Evolutionary conservation across 2,329 filamentous ascomycete genomes (phyloP), one percentile per base, ranked within the genome.

Genomic region (Camillea tinctor): DNA sequence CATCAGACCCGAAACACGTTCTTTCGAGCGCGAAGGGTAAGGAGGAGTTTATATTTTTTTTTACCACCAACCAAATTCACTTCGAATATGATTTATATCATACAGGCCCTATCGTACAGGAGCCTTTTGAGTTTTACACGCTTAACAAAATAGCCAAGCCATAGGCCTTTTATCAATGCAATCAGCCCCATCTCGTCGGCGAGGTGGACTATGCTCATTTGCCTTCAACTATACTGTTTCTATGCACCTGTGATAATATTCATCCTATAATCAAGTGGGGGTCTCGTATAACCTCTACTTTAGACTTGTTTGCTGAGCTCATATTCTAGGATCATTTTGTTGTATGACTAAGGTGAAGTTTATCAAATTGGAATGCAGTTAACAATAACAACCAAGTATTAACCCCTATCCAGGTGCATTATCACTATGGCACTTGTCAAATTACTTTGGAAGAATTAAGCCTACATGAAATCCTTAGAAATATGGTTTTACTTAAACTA

Each of bases 1-100:
- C 72, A 74, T 63, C 72, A 52, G 70, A 73, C 72, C 68, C 60
- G 56, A 56, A 66, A 56, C 57, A 72, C 72, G 68, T 73, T 73
- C 72, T 62, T 73, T 74, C 58, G 72, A 70, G 72, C 70, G 68
- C 68, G 64, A 60, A 60, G 66, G 62, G 61, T 63, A 59, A 60
- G 22, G 17, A 58, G 56, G 55, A 51, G 62, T 53, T 60, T n/a
- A n/a, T n/a, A 57, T 54, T 52, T 66, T 50, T 63, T 58, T 57
- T 58, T 62, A 54, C 53, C 59, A 55, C 53, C 58, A 59, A 52
- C 56, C 59, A 65, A 60, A 67, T 71, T 60, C 67, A 64, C 63
- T 71, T 71, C 69, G 50, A 56, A 62, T 54, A 52, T n/a, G 54
- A 55, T 22, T 17, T 51, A 30, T 52, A 57, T 66, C 58, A 58